Conservation (phyloP, 345 rosid genomes). For the Pugionium dolabratum region DNA sequence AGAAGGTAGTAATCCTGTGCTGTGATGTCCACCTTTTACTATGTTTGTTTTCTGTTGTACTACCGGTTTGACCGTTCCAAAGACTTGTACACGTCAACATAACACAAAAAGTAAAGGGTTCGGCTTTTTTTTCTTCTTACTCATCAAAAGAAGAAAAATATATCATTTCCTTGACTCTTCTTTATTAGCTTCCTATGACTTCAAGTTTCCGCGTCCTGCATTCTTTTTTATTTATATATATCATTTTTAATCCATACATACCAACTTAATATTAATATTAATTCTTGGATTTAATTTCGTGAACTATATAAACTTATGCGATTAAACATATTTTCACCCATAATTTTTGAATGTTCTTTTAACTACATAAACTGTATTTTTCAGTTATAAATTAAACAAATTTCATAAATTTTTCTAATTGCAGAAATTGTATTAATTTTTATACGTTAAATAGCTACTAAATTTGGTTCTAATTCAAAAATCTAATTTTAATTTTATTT, state of each 20-base stretch:
- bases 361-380: no score
- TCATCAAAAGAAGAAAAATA: neutral
- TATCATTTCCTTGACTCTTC: constrained; percentile 12
- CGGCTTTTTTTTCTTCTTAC: neutral
- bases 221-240: neutral
- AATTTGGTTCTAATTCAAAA: no score
- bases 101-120: neutral
- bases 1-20: constrained; percentile 20
- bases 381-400: no score
- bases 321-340: no score
- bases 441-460: no score
- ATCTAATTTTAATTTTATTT: no score
- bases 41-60: constrained; percentile 18
- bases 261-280: no score
- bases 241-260: neutral
- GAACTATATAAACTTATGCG: no score
- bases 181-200: constrained; percentile 36
- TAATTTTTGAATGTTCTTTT: no score
- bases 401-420: no score
- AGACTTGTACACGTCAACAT: constrained; percentile 29
- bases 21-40: constrained; percentile 15
- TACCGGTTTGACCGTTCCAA: constrained; percentile 28
- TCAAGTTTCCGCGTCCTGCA: constrained; percentile 31
- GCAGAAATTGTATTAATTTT: no score
- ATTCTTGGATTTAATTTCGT: no score